Evolutionary conservation across 202 grass and related monocot species (phyloP).

Genomic region (Hordeum pubiflorum): DNA sequence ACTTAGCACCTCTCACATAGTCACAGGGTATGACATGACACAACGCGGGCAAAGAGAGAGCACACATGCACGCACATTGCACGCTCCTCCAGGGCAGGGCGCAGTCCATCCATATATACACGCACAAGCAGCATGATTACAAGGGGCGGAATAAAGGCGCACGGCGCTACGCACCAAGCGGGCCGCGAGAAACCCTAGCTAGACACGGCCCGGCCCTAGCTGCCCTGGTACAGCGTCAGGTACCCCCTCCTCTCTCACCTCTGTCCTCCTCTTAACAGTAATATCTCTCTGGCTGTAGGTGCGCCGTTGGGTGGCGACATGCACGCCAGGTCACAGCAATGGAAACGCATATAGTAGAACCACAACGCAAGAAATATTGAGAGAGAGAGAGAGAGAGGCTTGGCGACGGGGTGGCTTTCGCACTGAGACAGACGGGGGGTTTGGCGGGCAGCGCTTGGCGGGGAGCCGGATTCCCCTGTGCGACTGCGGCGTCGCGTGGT

Average conservation of each 20-base stretch:
- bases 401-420: constrained; percentile 26
- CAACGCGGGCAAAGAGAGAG: not conserved
- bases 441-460: constrained; percentile 59
- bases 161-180: constrained; percentile 34
- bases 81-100: constrained; percentile 27
- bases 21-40: not conserved
- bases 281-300: not conserved
- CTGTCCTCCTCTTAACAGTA: not conserved
- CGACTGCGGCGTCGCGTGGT: not conserved
- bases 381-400: not conserved
- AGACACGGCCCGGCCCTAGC: too few species aligned
- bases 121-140: constrained; percentile 29
- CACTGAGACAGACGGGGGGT: constrained; percentile 32
- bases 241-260: not conserved
- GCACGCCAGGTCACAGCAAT: not conserved
- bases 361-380: not conserved
- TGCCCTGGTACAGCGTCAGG: constrained; percentile 51
- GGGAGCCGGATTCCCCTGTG: constrained; percentile 49
- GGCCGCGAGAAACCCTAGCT: constrained; percentile 38
- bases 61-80: constrained; percentile 34
- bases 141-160: constrained; percentile 28
- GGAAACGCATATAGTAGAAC: not conserved
- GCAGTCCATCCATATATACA: constrained; percentile 20
- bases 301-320: not conserved
- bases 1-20: not conserved